Conservation (phyloP, 352 stramenopile species). For the Phytopythium delawarense region DNA sequence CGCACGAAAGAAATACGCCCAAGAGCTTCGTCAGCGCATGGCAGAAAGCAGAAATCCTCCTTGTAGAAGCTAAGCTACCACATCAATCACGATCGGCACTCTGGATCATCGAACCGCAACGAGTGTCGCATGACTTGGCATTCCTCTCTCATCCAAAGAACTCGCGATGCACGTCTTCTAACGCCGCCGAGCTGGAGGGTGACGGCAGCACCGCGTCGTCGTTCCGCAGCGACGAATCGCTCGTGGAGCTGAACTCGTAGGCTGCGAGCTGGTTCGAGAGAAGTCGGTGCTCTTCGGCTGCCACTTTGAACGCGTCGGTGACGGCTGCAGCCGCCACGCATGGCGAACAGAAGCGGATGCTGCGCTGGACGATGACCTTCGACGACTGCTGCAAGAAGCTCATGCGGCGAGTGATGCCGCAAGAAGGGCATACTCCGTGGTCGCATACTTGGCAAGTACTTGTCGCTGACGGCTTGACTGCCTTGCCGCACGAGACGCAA, state of each 20-base stretch:
- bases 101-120: too few relatives aligned
- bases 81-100: too few relatives aligned
- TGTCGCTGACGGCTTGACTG: not conserved
- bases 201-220: constrained; percentile 8
- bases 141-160: constrained; percentile 15
- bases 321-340: constrained; percentile 18
- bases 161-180: constrained; percentile 17
- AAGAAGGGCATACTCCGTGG: constrained; percentile 19
- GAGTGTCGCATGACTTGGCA: not conserved
- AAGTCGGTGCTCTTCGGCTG: constrained; percentile 17
- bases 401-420: constrained; percentile 19
- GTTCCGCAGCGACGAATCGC: constrained; percentile 11
- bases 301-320: constrained; percentile 18
- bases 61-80: too few relatives aligned
- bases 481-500: constrained; percentile 17
- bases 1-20: too few relatives aligned
- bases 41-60: too few relatives aligned
- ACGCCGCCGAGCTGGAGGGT: constrained; percentile 17
- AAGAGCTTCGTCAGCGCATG: too few relatives aligned
- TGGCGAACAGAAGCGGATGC: constrained; percentile 22
- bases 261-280: constrained; percentile 15
- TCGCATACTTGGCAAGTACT: constrained; percentile 17
- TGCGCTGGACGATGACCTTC: constrained; percentile 13
- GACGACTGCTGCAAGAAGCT: constrained; percentile 19
- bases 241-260: constrained; percentile 15